Base-by-base conservation (phyloP, 306 rosid species). In the Mimosa bimucronata region DNA sequence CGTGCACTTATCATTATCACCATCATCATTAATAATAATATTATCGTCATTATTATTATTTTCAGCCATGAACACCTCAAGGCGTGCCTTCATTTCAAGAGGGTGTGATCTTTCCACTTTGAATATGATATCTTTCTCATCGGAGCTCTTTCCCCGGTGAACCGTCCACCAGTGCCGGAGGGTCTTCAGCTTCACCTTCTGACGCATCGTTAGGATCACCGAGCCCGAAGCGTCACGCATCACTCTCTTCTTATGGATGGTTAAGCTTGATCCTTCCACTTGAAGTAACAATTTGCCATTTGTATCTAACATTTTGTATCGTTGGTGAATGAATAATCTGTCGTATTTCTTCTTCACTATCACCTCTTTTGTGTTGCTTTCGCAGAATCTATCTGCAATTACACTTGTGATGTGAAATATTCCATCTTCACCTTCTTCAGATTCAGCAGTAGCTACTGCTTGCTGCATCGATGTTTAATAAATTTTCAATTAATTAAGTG, bases 111-210 rank as follows among this genome's bases (percentile, higher is more conserved):
- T 50, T 73, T 48, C 0, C 14, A 34, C 77, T 28, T 11, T 38
- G 44, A 83, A 83, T 2, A 83, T 67, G 13, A 78, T 9, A 79
- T 79, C 77, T 50, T 83, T 74, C 48, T 66, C 30, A 1, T 78
- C 80, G 13, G 50, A 25, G 52, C 77, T 83, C 42, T 7, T 46
- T 11, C 86, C 83, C 37, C 67, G 26, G 58, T 83, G 77, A 74
- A 83, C 80, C 77, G 12, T 46, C 86, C 86, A 83, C 61, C 52
- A 37, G 61, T 83, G 83, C 2, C 77, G 80, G 68, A 83, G 80
- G 1, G 83, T 42, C 23, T n/a, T 9, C 61, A 83, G 31, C 1
- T 74, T 73, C 45, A 83, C 81, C 77, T 79, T 79, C 68, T 83
- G 55, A 29, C 77, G 81, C 86, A 83, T 79, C 3, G 75, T 83